Conservation (phyloP, 352 stramenopile genomes). For the Phytophthora europaea region DNA sequence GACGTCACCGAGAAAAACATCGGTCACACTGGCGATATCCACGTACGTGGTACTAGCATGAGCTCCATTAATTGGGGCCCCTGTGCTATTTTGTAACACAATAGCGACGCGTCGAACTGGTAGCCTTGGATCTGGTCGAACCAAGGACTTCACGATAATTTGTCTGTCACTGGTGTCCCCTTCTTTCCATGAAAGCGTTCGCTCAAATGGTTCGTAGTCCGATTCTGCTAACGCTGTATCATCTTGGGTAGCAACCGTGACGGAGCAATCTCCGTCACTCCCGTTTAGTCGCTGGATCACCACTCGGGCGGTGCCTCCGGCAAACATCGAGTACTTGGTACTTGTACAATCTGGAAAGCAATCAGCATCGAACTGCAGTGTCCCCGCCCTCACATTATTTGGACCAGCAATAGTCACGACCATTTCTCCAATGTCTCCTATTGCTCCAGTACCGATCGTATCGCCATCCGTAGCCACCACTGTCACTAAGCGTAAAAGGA, state of each 20-base stretch:
- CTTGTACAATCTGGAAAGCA: slow-evolving; percentile 74
- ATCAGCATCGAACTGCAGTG: slow-evolving; percentile 70
- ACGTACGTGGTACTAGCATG: slow-evolving; percentile 53
- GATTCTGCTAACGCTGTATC: slow-evolving; percentile 52
- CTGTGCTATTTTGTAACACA: slow-evolving; percentile 40
- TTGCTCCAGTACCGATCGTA: slow-evolving; percentile 36
- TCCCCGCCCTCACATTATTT: slow-evolving; percentile 62
- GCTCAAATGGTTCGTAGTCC: slow-evolving; percentile 59
- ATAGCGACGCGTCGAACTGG: slow-evolving; percentile 46
- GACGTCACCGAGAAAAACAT: slow-evolving; percentile 52
- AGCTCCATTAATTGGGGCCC: slow-evolving; percentile 28
- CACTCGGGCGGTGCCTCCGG: slow-evolving; percentile 59
- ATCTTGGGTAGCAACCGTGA: slow-evolving; percentile 55
- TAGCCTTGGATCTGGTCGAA: slow-evolving; percentile 44
- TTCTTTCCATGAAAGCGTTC: slow-evolving; percentile 56
- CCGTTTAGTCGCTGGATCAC: slow-evolving; percentile 68
- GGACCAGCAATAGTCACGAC: slow-evolving; percentile 67
- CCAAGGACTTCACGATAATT: slow-evolving; percentile 56
- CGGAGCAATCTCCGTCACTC: slow-evolving; percentile 54
- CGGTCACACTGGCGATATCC: slow-evolving; percentile 52
- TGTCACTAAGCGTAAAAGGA: slow-evolving; percentile 49
- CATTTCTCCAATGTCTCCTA: slow-evolving; percentile 55
- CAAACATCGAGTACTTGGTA: slow-evolving; percentile 50
- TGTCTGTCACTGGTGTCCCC: slow-evolving; percentile 60
- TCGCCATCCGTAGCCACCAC: slow-evolving; percentile 39